These are phyloP conservation scores for Terana coerulea DNA, from an alignment of 768 basidiomycete genomes.

Conservation along the genomic window DNA sequence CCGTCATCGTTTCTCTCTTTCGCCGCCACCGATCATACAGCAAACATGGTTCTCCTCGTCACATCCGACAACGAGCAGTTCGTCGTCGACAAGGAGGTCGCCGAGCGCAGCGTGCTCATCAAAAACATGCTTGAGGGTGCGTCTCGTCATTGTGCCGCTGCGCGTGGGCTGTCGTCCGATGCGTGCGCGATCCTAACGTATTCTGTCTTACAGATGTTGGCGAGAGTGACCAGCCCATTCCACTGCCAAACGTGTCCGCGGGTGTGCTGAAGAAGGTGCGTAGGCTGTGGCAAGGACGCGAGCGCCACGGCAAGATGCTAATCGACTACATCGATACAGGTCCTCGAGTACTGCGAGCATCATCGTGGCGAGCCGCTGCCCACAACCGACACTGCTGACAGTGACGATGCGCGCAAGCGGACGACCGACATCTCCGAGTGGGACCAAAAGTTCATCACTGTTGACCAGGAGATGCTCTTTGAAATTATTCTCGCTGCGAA, in stretches of 20 bases:
- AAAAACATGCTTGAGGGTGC: constrained; percentile 99
- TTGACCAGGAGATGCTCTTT: constrained; percentile 99
- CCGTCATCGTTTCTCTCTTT: constrained; percentile 4
- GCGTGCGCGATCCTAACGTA: not conserved
- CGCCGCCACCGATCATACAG: constrained; percentile 21
- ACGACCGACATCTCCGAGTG: constrained; percentile 99
- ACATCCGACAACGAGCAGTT: constrained; percentile 97
- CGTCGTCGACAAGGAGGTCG: constrained; percentile 89
- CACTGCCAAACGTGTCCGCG: constrained; percentile 90
- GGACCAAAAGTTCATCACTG: constrained; percentile 98
- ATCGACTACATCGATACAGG: constrained; percentile 42
- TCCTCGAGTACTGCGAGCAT: constrained; percentile 98
- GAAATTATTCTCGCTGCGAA: constrained; percentile 99
- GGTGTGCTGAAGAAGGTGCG: constrained; percentile 88
- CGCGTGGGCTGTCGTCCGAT: not conserved
- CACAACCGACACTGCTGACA: constrained; percentile 71
- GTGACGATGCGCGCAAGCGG: constrained; percentile 92
- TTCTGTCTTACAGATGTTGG: constrained; percentile 68
- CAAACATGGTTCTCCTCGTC: constrained; percentile 73
- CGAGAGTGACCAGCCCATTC: constrained; percentile 92
- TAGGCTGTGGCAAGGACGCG: not conserved
- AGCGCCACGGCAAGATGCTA: constrained; percentile 2
- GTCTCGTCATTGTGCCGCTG: constrained; percentile 16
- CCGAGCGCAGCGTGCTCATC: constrained; percentile 93
- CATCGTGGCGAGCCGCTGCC: constrained; percentile 98